These are phyloP conservation scores for Herpetospermum pedunculosum DNA, from an alignment of 306 rosid genomes.

Conservation along the genomic window DNA sequence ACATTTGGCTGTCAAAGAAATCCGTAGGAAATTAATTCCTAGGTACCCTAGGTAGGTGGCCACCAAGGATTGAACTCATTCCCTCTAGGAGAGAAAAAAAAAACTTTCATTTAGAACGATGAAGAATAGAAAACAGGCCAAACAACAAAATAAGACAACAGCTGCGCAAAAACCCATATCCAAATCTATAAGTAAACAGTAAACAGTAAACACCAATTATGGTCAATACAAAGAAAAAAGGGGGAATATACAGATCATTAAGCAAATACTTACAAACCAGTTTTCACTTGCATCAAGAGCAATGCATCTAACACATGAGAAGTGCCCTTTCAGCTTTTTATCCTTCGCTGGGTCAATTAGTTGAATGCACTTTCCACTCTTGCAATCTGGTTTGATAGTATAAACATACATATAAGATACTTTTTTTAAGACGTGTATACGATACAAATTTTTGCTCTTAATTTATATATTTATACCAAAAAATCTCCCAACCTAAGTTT, in stretches of 20 bases:
- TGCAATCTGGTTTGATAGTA: constrained; percentile 56
- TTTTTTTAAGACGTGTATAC: background rate
- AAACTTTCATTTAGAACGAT: background rate
- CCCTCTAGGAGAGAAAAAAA: too few relatives aligned
- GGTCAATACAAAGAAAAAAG: background rate
- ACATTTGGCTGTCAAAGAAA: too few relatives aligned
- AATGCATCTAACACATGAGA: constrained; percentile 56
- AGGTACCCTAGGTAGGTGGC: too few relatives aligned
- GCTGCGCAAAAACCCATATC: background rate
- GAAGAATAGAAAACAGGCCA: background rate
- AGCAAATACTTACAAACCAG: constrained; percentile 68
- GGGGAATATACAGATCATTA: background rate
- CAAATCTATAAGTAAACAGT: background rate
- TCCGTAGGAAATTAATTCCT: too few relatives aligned
- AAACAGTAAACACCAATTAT: background rate
- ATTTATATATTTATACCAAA: constrained; percentile 6
- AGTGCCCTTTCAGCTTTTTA: constrained; percentile 40
- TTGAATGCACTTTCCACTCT: constrained; percentile 66
- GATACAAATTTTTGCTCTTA: constrained; percentile 10
- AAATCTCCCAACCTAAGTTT: background rate
- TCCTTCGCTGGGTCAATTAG: constrained; percentile 51
- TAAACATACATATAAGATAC: constrained; percentile 8
- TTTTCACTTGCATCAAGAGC: constrained; percentile 84
- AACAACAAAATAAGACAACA: background rate
- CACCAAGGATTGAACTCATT: too few relatives aligned